These are phyloP conservation scores for Leccinum fallax DNA, from an alignment of 1,284 basidiomycete species.

Conservation along the genomic window DNA sequence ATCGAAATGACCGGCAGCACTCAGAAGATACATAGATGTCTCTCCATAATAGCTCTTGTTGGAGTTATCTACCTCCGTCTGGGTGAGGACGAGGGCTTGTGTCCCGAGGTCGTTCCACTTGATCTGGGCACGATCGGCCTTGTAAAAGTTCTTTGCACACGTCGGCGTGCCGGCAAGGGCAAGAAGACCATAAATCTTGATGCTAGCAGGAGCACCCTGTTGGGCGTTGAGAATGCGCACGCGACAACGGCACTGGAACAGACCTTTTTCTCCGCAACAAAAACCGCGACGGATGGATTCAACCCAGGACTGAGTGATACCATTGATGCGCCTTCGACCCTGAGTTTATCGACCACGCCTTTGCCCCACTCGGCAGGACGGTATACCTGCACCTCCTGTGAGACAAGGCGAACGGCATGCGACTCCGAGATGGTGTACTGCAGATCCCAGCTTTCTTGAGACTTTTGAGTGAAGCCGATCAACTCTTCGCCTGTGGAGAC, in stretches of 20 bases:
- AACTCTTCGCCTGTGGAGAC: too few relatives aligned
- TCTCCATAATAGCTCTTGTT: constrained; percentile 99
- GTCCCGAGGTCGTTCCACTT: constrained; percentile 97
- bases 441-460: constrained; percentile 83
- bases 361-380: constrained; percentile 77
- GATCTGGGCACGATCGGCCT: constrained; percentile 86
- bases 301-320: constrained; percentile 75
- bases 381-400: constrained; percentile 89
- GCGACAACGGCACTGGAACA: background rate
- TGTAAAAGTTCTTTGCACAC: constrained; percentile 88
- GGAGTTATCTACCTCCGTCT: constrained; percentile 95
- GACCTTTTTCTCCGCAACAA: constrained; percentile 93
- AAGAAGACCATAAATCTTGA: constrained; percentile 88
- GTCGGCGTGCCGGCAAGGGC: constrained; percentile 58
- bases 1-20: constrained; percentile 93
- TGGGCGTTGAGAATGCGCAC: constrained; percentile 2
- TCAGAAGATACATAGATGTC: constrained; percentile 92
- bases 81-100: constrained; percentile 86
- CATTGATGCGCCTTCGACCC: constrained; percentile 80
- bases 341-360: constrained; percentile 81
- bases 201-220: constrained; percentile 80
- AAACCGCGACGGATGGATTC: constrained; percentile 86
- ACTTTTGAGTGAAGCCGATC: constrained; percentile 45
- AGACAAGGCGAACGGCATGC: constrained; percentile 83
- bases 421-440: constrained; percentile 93